Evolutionary conservation across 768 basidiomycete genomes (phyloP), one percentile per base, ranked within the genome.

Genomic region (Leccinum arenicola): DNA sequence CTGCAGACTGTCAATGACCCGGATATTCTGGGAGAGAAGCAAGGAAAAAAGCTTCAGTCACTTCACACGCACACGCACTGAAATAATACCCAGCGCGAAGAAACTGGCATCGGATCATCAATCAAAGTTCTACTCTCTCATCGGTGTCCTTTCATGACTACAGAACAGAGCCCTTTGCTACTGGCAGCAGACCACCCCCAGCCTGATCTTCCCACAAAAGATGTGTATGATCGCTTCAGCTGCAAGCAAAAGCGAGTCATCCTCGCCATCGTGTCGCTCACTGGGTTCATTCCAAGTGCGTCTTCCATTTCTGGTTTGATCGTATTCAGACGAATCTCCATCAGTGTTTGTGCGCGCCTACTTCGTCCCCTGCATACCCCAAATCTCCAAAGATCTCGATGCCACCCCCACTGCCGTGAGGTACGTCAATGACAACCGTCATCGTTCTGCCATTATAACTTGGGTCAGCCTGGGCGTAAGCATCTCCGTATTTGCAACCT

Each of bases 341-440:
- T 3, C 56, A 93, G 90, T 87, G 40, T 84, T 93, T 59, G 83
- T 88, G 0, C 75, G 82, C 6, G 86, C 83, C 0, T 82, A 83
- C 1, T 91, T 93, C 67, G 78, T 90, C 3, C 90, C 90, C 0
- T 84, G 84, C 0, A 87, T 93, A 57, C 88, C 89, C 0, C 81
- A 87, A 52, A 84, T 94, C 50, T 83, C 90, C 9, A 73, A 70
- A 23, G 89, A 93, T 58, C 70, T 93, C 11, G 50, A 80, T 21
- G 77, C 87, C 0, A 82, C 88, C 0, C 80, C 79, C 0, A 63
- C 81, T 12, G 70, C 87, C 15, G 79, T 91, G 53, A 88, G 84
- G 84, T 84, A 55, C 33, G 62, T 59, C 35, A 11, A 48, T 17
- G 12, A 14, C 19, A 4, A 14, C 10, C 14, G 2, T 6, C 15